Conservation (phyloP, 257 asterid genomes). For the Lycium barbarum region DNA sequence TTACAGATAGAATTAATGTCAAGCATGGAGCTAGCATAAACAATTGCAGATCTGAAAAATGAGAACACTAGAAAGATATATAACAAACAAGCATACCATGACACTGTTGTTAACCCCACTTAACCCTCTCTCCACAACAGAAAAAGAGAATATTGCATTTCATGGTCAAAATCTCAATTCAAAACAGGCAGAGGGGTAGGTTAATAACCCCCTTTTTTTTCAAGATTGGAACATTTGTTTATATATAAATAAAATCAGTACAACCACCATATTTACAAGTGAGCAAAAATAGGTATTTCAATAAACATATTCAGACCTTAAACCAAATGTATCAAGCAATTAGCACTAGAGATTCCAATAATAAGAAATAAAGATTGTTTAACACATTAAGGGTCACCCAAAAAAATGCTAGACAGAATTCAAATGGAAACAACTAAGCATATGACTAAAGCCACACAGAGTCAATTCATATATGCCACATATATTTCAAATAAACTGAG, state of each 20-base stretch:
- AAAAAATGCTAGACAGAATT: not conserved
- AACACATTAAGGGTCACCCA: conserved; percentile 14
- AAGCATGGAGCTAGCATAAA: not conserved
- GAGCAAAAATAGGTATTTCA: not conserved
- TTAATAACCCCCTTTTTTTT: not conserved
- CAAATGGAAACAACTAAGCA: not conserved
- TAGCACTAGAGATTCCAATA: not conserved
- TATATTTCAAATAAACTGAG: conserved; percentile 14
- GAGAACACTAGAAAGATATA: not conserved
- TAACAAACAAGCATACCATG: conserved; percentile 9
- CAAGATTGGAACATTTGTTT: not conserved
- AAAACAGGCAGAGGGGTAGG: too few relatives aligned
- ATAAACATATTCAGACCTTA: not conserved
- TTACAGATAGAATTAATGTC: not conserved
- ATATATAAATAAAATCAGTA: not conserved
- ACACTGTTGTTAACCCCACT: not conserved
- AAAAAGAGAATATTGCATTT: not conserved
- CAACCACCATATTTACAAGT: not conserved
- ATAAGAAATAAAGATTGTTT: not conserved
- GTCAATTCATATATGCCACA: not conserved
- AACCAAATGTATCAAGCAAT: not conserved
- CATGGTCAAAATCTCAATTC: not conserved
- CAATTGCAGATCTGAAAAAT: not conserved
- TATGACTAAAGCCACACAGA: not conserved
- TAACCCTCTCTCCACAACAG: conserved; percentile 5